Percentiles rank a stretch among this genome's conserved stretches.
These are phyloP conservation scores for Pseudogymnoascus sp. DNA, from an alignment of 2,329 filamentous ascomycete species.

Conservation along the genomic window DNA sequence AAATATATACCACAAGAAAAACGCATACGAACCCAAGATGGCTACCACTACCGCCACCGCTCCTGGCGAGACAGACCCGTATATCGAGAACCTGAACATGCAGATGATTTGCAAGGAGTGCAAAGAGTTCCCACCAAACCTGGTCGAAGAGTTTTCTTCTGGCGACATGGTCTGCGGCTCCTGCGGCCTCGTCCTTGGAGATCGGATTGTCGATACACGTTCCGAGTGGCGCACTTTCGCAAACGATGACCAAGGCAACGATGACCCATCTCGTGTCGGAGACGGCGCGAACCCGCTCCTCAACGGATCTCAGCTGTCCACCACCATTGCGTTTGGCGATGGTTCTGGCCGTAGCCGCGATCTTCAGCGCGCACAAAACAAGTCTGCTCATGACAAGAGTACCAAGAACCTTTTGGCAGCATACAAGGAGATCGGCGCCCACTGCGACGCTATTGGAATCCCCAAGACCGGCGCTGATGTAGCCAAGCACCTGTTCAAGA, in stretches of 20 bases:
- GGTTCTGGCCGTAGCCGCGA: constrained; percentile 62
- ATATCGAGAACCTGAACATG: constrained; percentile 70
- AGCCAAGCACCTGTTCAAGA: constrained; percentile 91
- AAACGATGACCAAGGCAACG: constrained; percentile 93
- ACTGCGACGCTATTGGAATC: constrained; percentile 79
- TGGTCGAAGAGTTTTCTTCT: constrained; percentile 86
- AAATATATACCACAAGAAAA: constrained; percentile 37
- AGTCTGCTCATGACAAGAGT: constrained; percentile 69
- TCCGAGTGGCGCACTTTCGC: constrained; percentile 99
- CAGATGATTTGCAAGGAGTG: constrained; percentile 84
- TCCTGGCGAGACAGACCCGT: constrained; percentile 19
- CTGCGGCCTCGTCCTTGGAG: constrained; percentile 83
- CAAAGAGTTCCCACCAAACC: constrained; percentile 80
- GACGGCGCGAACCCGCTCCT: constrained; percentile 85
- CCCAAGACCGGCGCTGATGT: constrained; percentile 75
- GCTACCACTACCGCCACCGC: constrained; percentile 27
- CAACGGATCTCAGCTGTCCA: constrained; percentile 83
- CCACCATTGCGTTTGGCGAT: constrained; percentile 77
- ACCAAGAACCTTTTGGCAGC: constrained; percentile 75
- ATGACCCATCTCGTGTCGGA: constrained; percentile 96
- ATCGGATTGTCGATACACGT: constrained; percentile 87
- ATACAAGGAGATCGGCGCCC: constrained; percentile 77
- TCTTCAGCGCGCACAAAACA: constrained; percentile 75
- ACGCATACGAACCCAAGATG: constrained; percentile 37
- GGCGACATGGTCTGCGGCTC: constrained; percentile 89